Base-by-base conservation (phyloP, 306 rosid species). In the Argentina anserina region DNA sequence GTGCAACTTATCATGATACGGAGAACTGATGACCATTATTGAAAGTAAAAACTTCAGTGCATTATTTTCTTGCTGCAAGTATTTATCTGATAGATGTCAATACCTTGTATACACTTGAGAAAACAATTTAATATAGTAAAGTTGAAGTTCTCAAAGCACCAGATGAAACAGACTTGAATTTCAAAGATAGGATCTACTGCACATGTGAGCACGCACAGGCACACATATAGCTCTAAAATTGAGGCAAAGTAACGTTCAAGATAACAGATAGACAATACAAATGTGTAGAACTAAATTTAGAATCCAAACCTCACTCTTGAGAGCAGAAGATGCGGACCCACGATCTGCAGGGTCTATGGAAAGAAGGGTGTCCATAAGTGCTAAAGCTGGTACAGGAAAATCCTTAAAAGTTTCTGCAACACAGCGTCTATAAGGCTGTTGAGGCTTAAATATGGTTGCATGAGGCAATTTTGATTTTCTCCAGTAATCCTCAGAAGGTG, bases 371-470 rank as follows among this genome's bases (percentile, higher is more conserved):
- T 92, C 94, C 77, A 92, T 86, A 65, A 92, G 87, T 62, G 83
- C 84, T 81, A 88, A 70, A 58, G 97, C 92, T 52, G 94, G 97
- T 70, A 80, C 79, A 45, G 97, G 97, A 37, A 92, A 92, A 58
- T 92, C 97, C 87, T 88, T 90, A 80, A 92, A 92, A 26, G 96
- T 90, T 56, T 92, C 97, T 63, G 79, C 76, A 76, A 92, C 97
- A 77, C 89, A 81, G 17, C 97, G 92, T 81, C 81, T 85, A 78
- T 92, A 92, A 20, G 97, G 97, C 67, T 92, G 97, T 73, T 89
- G 97, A 60, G 97, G 97, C 81, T 92, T 92, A 78, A 92, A 92
- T 80, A 92, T 92, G 25, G 97, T 92, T 49, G 97, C 97, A 85
- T 92, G 97, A 69, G 97, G 97, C 87, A 92, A 82, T 81, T 90